Evolutionary conservation across 805 yeast genomes (phyloP).

Genomic region (Starmerella cellae): DNA sequence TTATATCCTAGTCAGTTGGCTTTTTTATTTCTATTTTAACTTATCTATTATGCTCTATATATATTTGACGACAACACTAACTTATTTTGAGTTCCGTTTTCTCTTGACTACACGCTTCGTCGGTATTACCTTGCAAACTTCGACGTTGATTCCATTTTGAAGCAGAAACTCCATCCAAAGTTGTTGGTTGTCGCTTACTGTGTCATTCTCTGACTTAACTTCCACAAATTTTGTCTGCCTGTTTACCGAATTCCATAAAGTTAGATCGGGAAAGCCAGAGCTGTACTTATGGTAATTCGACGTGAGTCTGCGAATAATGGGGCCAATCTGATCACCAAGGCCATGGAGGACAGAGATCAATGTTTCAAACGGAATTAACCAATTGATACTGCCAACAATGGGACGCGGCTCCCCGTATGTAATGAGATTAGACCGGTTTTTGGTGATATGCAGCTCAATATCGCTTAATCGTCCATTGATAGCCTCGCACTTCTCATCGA

Average conservation of each 20-base stretch:
- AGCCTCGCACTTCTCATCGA: constrained; percentile 18
- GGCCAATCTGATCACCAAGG: constrained; percentile 7
- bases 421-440: neutral
- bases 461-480: constrained; percentile 21
- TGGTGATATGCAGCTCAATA: neutral
- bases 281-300: constrained; percentile 20
- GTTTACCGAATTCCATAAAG: constrained; percentile 22
- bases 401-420: constrained; percentile 18
- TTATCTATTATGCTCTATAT: too few species aligned
- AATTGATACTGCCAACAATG: constrained; percentile 24
- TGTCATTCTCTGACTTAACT: constrained; percentile 30
- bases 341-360: constrained; percentile 10
- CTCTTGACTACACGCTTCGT: constrained; percentile 3
- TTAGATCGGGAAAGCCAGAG: constrained; percentile 30
- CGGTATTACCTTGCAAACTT: constrained; percentile 23
- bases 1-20: too few species aligned
- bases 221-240: constrained; percentile 23
- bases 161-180: constrained; percentile 28
- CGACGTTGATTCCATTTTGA: constrained; percentile 24
- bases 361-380: constrained; percentile 20
- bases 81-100: neutral
- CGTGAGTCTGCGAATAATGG: constrained; percentile 10
- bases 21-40: too few species aligned
- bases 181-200: constrained; percentile 28
- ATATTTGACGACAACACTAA: too few species aligned